A percentile compares a stretch with the other conserved stretches of the same genome.
Evolutionary conservation across 2,329 filamentous ascomycete genomes (phyloP).

Genomic region (Shiraia sp.): DNA sequence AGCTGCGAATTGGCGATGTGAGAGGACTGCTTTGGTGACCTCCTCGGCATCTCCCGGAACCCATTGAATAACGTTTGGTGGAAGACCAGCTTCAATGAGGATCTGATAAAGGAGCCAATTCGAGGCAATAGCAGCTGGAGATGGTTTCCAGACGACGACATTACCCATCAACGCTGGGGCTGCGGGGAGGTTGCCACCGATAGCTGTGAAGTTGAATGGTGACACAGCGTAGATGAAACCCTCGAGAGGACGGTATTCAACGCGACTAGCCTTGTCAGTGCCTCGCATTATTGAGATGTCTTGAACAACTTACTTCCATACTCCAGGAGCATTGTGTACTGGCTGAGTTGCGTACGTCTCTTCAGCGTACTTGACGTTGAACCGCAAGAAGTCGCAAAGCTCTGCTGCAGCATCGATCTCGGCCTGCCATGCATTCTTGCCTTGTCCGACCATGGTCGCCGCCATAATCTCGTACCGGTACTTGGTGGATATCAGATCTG

Average conservation of each 20-base stretch:
- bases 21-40: constrained; percentile 76
- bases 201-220: constrained; percentile 97
- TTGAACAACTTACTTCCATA: constrained; percentile 72
- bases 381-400: constrained; percentile 87
- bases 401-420: constrained; percentile 96
- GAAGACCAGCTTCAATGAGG: constrained; percentile 86
- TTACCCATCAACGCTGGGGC: constrained; percentile 90
- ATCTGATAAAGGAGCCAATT: constrained; percentile 92
- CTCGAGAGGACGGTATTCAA: constrained; percentile 87
- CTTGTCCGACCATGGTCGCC: constrained; percentile 91
- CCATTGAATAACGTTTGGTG: constrained; percentile 89
- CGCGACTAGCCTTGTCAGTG: constrained; percentile 55
- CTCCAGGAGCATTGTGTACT: constrained; percentile 75
- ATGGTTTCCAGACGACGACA: constrained; percentile 97
- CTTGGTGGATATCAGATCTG: constrained; percentile 85
- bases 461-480: constrained; percentile 98
- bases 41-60: constrained; percentile 85
- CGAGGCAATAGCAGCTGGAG: constrained; percentile 81
- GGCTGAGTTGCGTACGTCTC: constrained; percentile 89
- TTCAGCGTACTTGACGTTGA: constrained; percentile 92
- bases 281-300: not conserved
- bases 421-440: constrained; percentile 99
- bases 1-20: constrained; percentile 81
- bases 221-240: constrained; percentile 94
- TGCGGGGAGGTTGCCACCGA: constrained; percentile 82